A percentile compares a stretch with the other conserved stretches of the same genome.
Conservation (phyloP, 306 rosid species). For the Inga laurina region DNA sequence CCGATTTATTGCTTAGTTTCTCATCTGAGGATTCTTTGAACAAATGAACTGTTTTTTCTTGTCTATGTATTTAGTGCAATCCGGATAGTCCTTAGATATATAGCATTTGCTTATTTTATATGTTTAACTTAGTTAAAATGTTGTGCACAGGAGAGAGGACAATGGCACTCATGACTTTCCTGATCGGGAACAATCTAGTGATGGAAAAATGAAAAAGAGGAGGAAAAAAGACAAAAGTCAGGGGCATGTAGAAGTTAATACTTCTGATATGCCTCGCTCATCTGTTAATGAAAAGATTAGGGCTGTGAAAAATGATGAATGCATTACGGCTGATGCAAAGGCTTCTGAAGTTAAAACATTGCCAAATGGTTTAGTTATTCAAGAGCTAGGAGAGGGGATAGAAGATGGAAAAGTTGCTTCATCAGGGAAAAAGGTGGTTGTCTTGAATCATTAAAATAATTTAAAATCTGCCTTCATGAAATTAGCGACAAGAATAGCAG, state of each 20-base stretch:
- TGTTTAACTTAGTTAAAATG: constrained; percentile 16
- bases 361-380: constrained; percentile 57
- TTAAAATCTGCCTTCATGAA: not conserved
- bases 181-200: constrained; percentile 44
- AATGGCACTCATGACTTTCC: constrained; percentile 30
- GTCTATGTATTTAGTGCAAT: constrained; percentile 1
- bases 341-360: constrained; percentile 53
- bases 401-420: constrained; percentile 68
- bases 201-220: constrained; percentile 51
- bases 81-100: not conserved
- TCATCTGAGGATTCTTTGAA: not conserved
- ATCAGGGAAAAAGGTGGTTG: constrained; percentile 65
- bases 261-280: constrained; percentile 33
- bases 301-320: constrained; percentile 31
- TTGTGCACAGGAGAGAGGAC: constrained; percentile 45
- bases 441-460: constrained; percentile 29
- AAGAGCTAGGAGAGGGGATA: constrained; percentile 64
- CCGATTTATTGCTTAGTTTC: not conserved
- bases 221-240: constrained; percentile 59
- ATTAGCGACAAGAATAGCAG: not conserved
- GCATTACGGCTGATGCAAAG: constrained; percentile 28
- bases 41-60: not conserved
- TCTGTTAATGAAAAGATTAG: constrained; percentile 35
- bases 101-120: constrained; percentile 25
- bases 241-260: constrained; percentile 41